Conservation (phyloP, 805 yeast genomes). For the Millerozyma acaciae region DNA sequence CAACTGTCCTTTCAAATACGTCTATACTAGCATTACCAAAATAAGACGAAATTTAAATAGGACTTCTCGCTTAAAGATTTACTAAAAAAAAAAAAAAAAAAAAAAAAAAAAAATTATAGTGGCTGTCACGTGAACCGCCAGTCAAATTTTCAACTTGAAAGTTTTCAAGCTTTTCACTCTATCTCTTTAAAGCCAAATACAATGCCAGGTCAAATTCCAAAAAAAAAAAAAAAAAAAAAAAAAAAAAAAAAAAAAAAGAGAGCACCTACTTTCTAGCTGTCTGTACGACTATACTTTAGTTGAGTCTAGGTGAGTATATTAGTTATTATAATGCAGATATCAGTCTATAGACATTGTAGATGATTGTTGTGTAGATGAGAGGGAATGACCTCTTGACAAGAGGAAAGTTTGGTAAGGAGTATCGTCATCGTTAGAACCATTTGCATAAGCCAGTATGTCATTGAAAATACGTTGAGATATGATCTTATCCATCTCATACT, state of each 20-base stretch:
- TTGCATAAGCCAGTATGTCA: constrained; percentile 66
- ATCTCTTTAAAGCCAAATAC: too few relatives aligned
- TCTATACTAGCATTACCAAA: background rate
- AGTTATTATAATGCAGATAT: background rate
- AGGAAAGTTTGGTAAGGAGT: constrained; percentile 9
- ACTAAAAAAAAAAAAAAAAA: too few relatives aligned
- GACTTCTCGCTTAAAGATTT: too few relatives aligned
- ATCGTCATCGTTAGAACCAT: constrained; percentile 44
- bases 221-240: too few relatives aligned
- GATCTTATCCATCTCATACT: constrained; percentile 51
- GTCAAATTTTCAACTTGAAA: too few relatives aligned
- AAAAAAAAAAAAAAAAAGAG: too few relatives aligned
- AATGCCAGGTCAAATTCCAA: too few relatives aligned
- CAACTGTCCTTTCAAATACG: background rate
- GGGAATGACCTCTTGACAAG: constrained; percentile 6
- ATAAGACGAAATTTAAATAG: background rate
- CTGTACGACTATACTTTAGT: constrained; percentile 7
- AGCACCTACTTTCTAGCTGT: too few relatives aligned
- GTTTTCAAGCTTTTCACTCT: too few relatives aligned
- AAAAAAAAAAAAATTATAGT: too few relatives aligned
- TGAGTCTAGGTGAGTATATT: too few relatives aligned
- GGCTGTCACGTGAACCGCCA: too few relatives aligned
- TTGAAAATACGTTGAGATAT: constrained; percentile 54
- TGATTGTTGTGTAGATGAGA: background rate
- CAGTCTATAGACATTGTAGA: background rate